These are phyloP conservation scores for Macrophomina phaseolina DNA, from an alignment of 2,329 filamentous ascomycete species.

Conservation along the genomic window DNA sequence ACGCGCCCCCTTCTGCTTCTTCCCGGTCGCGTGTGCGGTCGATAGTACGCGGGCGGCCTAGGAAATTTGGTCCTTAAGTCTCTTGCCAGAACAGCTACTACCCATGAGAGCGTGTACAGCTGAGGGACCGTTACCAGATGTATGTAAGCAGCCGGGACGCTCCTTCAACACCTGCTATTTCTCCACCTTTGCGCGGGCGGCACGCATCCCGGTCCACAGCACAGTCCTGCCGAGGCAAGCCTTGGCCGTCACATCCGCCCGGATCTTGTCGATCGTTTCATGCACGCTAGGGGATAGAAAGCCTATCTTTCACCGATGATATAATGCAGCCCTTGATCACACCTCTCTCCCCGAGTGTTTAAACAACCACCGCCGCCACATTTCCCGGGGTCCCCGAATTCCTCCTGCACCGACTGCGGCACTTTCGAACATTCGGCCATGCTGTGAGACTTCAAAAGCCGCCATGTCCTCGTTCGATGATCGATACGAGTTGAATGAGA, in stretches of 20 bases:
- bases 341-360: no score
- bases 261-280: conserved; percentile 17
- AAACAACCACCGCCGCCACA: not conserved
- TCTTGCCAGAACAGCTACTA: not conserved
- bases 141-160: not conserved
- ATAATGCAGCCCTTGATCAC: not conserved
- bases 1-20: not conserved
- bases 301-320: conserved; percentile 1
- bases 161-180: no score
- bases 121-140: not conserved
- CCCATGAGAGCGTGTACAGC: not conserved
- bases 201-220: not conserved
- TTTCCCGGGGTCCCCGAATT: not conserved
- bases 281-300: not conserved
- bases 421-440: not conserved
- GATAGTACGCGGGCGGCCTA: not conserved
- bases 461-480: not conserved
- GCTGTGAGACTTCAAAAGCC: not conserved
- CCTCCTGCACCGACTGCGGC: no score
- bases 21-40: not conserved
- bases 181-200: not conserved
- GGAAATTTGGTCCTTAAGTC: not conserved
- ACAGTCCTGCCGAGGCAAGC: not conserved
- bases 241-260: not conserved
- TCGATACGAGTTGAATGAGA: not conserved